Conservation (phyloP, 805 yeast species). For the Candida hungchunana region DNA sequence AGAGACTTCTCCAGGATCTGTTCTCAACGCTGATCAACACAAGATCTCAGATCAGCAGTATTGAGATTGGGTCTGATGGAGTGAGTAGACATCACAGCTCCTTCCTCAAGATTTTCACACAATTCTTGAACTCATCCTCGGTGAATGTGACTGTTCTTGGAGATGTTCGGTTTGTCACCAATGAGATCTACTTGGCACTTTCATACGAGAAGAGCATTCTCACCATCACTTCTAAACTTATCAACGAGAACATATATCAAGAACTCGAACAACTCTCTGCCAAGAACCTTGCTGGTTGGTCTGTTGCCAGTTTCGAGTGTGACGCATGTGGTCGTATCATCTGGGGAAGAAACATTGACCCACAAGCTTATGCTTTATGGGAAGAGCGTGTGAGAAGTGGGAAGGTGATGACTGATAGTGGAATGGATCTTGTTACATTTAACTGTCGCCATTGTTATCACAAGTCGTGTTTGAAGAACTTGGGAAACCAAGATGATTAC, state of each 20-base stretch:
- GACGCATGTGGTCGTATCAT: conserved; percentile 70
- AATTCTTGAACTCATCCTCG: conserved; percentile 47
- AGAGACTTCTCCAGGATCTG: conserved; percentile 37
- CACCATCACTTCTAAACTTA: conserved; percentile 44
- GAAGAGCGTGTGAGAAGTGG: conserved; percentile 35
- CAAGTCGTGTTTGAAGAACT: conserved; percentile 45
- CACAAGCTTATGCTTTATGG: conserved; percentile 53
- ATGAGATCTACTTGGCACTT: conserved; percentile 61
- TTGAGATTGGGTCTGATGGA: conserved; percentile 14
- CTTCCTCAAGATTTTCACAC: conserved; percentile 51
- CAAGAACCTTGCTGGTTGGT: conserved; percentile 59
- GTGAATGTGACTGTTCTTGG: conserved; percentile 47
- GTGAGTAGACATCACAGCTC: conserved; percentile 30
- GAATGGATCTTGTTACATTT: conserved; percentile 45
- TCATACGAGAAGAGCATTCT: conserved; percentile 58
- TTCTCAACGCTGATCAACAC: conserved; percentile 37
- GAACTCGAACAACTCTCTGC: conserved; percentile 40
- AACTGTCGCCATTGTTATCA: conserved; percentile 69
- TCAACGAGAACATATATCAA: conserved; percentile 52
- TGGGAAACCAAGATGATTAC: conserved; percentile 34
- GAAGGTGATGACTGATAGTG: conserved; percentile 1
- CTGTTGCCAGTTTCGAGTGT: conserved; percentile 51
- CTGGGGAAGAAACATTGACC: conserved; percentile 61
- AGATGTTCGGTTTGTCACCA: conserved; percentile 54
- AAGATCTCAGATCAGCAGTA: conserved; percentile 23